Evolutionary conservation across 768 basidiomycete species (phyloP).

Genomic region (Russula compacta): DNA sequence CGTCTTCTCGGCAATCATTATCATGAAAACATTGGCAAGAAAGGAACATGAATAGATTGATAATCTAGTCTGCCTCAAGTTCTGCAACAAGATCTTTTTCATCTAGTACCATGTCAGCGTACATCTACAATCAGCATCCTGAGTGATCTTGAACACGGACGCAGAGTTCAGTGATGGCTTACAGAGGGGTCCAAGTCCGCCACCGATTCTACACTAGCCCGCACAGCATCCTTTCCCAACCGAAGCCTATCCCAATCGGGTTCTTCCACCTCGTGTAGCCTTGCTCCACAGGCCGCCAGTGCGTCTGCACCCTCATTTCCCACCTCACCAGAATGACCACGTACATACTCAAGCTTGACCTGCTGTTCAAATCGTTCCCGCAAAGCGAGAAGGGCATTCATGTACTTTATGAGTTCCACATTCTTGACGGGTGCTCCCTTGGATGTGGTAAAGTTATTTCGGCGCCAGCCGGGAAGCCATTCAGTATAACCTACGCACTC

Average conservation of each 20-base stretch:
- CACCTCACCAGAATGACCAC: conserved; percentile 63
- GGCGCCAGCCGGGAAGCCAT: conserved; percentile 65
- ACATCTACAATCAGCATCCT: background rate
- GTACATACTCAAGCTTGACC: conserved; percentile 60
- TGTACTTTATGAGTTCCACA: conserved; percentile 56
- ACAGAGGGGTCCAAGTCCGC: background rate
- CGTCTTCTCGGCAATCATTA: too few species aligned
- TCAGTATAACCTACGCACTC: conserved; percentile 47
- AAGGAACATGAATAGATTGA: background rate
- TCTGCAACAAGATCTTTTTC: conserved; percentile 7
- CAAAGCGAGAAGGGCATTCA: conserved; percentile 49
- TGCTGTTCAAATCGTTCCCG: conserved; percentile 44
- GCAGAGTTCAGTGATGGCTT: background rate
- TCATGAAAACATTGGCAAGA: background rate
- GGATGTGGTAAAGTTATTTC: conserved; percentile 40
- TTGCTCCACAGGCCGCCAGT: conserved; percentile 54
- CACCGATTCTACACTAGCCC: background rate
- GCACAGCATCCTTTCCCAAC: background rate
- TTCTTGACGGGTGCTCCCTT: conserved; percentile 62
- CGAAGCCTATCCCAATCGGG: conserved; percentile 44
- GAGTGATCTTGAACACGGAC: background rate
- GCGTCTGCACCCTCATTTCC: conserved; percentile 87
- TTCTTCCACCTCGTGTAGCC: conserved; percentile 34
- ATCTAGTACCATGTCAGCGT: conserved; percentile 12
- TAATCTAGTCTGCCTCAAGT: background rate